Evolutionary conservation across 768 basidiomycete species (phyloP).

Genomic region (Vararia minispora): DNA sequence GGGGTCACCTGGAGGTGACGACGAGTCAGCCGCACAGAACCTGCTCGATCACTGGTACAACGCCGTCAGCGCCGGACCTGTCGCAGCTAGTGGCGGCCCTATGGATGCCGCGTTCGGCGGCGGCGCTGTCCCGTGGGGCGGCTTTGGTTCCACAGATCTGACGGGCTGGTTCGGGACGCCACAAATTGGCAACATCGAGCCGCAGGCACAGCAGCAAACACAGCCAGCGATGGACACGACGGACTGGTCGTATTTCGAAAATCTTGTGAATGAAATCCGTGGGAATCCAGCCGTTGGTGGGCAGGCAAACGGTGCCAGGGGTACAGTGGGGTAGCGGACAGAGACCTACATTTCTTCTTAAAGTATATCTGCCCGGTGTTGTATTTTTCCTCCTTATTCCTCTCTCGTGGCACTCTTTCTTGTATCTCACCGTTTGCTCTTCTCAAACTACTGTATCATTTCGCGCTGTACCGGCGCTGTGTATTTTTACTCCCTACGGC

Average conservation of each 20-base stretch:
- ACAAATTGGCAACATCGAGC: background rate
- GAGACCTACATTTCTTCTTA: too few relatives aligned
- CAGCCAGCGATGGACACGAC: conserved; percentile 7
- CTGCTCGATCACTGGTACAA: conserved; percentile 81
- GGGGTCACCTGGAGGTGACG: conserved; percentile 55
- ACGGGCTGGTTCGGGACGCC: conserved; percentile 14
- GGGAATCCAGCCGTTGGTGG: too few relatives aligned
- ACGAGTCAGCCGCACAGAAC: conserved; percentile 67
- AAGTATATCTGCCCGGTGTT: too few relatives aligned
- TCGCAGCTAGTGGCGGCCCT: conserved; percentile 20
- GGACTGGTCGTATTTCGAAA: conserved; percentile 15
- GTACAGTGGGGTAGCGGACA: too few relatives aligned
- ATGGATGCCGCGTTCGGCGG: conserved; percentile 25
- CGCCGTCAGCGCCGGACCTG: conserved; percentile 56
- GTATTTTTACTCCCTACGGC: too few relatives aligned
- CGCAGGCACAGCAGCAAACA: background rate
- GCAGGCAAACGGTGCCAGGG: too few relatives aligned
- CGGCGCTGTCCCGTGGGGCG: conserved; percentile 15
- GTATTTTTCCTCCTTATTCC: too few relatives aligned
- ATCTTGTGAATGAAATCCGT: conserved; percentile 15
- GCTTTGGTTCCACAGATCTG: conserved; percentile 12
- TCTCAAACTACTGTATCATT: too few relatives aligned
- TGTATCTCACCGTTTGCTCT: too few relatives aligned
- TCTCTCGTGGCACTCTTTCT: too few relatives aligned
- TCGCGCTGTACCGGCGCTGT: too few relatives aligned